phyloP scores from a whole-genome alignment of 2,329 filamentous ascomycete genomes.

The Penicillium psychrosexuale region DNA sequence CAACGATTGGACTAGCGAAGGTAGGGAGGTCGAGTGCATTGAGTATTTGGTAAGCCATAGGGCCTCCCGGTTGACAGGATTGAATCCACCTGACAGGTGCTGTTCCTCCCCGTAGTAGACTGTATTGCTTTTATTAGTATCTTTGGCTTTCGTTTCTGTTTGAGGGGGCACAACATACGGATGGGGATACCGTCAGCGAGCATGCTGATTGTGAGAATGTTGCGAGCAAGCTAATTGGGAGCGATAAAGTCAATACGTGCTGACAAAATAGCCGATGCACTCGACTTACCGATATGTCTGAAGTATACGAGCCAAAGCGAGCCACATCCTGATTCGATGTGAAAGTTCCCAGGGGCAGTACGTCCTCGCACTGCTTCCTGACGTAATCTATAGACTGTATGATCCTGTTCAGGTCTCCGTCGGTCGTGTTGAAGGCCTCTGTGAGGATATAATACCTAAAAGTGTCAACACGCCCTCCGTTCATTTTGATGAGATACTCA shows the following conservation, averaged over 20 bases:
- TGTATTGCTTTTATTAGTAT: conserved; percentile 3
- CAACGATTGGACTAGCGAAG: conserved; percentile 8
- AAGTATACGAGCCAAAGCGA: conserved; percentile 53
- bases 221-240: conserved; percentile 51
- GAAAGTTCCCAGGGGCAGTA: conserved; percentile 51
- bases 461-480: not conserved
- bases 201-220: conserved; percentile 60
- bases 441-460: conserved; percentile 36
- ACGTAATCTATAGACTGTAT: conserved; percentile 1
- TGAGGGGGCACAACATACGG: not conserved
- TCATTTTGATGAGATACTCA: not conserved
- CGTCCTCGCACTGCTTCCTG: conserved; percentile 28
- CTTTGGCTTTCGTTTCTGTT: not conserved
- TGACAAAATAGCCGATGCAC: not conserved
- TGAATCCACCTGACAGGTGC: conserved; percentile 50
- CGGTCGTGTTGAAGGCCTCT: conserved; percentile 33
- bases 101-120: conserved; percentile 67
- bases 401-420: conserved; percentile 29
- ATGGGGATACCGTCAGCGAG: conserved; percentile 61
- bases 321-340: conserved; percentile 60
- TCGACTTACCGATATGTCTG: conserved; percentile 45
- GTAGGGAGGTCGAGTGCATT: conserved; percentile 9
- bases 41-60: conserved; percentile 53
- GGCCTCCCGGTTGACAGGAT: conserved; percentile 53
- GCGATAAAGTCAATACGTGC: not conserved